Base-by-base conservation (phyloP, 2,329 filamentous ascomycete species). In the Trichothecium sympodiale region DNA sequence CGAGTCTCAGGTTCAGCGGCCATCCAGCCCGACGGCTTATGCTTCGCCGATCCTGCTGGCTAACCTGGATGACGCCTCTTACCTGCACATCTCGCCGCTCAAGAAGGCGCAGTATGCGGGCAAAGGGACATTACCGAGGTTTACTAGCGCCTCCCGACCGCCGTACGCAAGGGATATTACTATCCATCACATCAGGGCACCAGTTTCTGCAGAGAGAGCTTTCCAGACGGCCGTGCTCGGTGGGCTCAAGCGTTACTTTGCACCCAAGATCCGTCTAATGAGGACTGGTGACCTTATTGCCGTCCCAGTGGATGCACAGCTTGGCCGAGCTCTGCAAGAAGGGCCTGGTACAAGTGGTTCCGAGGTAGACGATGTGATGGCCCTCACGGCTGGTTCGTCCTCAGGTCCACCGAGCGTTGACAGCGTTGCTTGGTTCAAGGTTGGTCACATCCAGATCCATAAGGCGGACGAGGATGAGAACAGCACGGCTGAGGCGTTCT, bases 391-490 rank as follows among this genome's bases (percentile, higher is more conserved):
- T 7, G 56, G 47, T 9, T 8, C 32, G 3, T 4, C 32, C n/a
- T 18, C 15, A 14, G 51, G 47, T 3, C 20, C 20, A 10, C 45
- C 47, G 23, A 62, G 44, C 47, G 64, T 60, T 45, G 75, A 71
- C 56, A 73, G 67, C 20, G 83, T 94, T 15, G 88, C 85, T 7
- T 98, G 91, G 91, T 96, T 95, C 65, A 84, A 80, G 44, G 82
- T 98, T 29, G 81, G 82, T 28, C 82, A 85, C 40, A 79, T 93
- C 35, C 66, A 67, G 37, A 61, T 69, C 5, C 64, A 64, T 51
- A 76, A 62, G 46, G 57, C 51, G 46, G 78, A 64, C 46, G 66
- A 50, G 49, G 65, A 73, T 7, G 67, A 71, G n/a, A 72, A 77
- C 25, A 73, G 74, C 12, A 65, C 74, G 2, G 70, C 72, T 4